Percentiles rank a stretch among this genome's conserved stretches.
phyloP scores from a whole-genome alignment of 768 basidiomycete species.

The Russula brevipes region DNA sequence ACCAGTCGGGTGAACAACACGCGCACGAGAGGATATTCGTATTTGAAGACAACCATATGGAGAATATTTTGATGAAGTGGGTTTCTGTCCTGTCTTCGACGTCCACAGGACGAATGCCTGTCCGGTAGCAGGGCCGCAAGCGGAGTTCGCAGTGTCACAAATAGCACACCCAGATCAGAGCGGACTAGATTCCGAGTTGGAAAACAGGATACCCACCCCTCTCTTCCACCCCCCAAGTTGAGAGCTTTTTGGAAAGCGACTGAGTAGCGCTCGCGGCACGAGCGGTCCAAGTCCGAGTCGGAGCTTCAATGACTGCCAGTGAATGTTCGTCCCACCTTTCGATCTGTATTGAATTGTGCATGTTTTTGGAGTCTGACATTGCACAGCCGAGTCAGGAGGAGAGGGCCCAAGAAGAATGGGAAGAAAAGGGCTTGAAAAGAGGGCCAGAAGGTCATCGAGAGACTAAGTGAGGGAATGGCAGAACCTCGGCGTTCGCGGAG shows the following conservation, averaged over 20 bases:
- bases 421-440: no score
- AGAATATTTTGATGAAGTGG: conserved; percentile 40
- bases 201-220: background rate
- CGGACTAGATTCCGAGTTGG: no score
- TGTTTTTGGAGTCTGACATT: no score
- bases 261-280: background rate
- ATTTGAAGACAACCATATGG: conserved; percentile 39
- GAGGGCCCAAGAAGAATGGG: no score
- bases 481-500: no score
- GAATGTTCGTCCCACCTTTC: no score
- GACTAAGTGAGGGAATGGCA: no score
- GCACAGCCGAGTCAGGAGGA: no score
- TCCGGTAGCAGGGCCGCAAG: background rate
- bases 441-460: no score
- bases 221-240: background rate
- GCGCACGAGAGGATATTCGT: conserved; percentile 38
- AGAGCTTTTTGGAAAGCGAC: background rate
- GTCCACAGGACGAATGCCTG: conserved; percentile 37
- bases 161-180: background rate
- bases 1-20: background rate
- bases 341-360: no score
- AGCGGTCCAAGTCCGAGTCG: background rate
- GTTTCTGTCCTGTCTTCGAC: conserved; percentile 35
- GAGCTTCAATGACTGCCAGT: no score
- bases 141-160: background rate